Conservation (phyloP, 2,329 filamentous ascomycete genomes). For the Teratosphaeria viscida region DNA sequence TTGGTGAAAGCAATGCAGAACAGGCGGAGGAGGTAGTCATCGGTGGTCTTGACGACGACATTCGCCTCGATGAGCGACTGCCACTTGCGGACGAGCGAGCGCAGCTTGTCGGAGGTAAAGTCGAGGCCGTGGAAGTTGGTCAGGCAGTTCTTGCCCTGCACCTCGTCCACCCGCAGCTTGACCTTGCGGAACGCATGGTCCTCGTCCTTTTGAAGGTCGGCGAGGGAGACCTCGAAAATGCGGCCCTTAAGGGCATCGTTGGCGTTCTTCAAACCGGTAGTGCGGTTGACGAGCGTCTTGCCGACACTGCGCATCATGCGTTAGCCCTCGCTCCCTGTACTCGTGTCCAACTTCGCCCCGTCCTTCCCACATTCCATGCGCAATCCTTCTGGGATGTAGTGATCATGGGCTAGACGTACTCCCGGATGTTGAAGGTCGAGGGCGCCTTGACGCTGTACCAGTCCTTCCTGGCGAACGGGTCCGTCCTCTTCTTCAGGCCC, state of each 20-base stretch:
- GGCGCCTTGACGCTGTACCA: conserved; percentile 99
- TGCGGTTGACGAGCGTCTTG: conserved; percentile 99
- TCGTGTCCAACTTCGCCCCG: neutral
- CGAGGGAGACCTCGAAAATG: conserved; percentile 97
- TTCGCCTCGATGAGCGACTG: conserved; percentile 99
- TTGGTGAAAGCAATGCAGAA: conserved; percentile 99
- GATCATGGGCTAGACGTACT: conserved; percentile 54
- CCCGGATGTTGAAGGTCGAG: conserved; percentile 88
- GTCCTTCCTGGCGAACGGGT: conserved; percentile 96
- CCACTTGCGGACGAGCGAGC: conserved; percentile 99
- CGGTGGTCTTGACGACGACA: conserved; percentile 98
- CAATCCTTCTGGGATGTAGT: conserved; percentile 2
- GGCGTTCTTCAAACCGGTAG: conserved; percentile 99
- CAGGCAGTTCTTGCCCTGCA: conserved; percentile 99
- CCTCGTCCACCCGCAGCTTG: conserved; percentile 95
- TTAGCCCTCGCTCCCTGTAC: neutral
- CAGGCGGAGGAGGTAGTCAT: conserved; percentile 97
- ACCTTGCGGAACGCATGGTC: conserved; percentile 99
- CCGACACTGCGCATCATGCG: conserved; percentile 64
- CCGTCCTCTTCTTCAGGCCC: conserved; percentile 99
- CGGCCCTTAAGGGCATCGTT: conserved; percentile 98
- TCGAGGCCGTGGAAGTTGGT: conserved; percentile 99
- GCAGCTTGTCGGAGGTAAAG: conserved; percentile 99
- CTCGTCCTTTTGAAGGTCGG: conserved; percentile 99
- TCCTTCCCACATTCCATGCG: neutral